A percentile compares a stretch with the other conserved stretches of the same genome.
Evolutionary conservation across 2,329 filamentous ascomycete genomes (phyloP).

Genomic region (Paecilomyces formosus): DNA sequence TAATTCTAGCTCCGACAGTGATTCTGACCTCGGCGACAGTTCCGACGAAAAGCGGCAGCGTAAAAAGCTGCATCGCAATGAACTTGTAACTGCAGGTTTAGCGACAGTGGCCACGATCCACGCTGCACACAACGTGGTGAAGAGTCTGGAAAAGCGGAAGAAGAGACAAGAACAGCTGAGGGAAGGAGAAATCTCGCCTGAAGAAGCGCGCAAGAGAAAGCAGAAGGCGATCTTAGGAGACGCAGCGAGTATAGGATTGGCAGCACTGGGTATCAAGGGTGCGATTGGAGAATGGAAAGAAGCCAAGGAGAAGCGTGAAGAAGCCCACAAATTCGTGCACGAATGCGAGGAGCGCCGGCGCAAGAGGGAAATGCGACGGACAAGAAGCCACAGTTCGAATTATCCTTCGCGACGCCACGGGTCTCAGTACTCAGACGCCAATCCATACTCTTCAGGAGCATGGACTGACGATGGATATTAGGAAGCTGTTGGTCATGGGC

Average conservation of each 20-base stretch:
- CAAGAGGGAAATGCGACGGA: constrained; percentile 40
- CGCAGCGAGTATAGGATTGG: constrained; percentile 59
- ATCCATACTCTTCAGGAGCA: not conserved
- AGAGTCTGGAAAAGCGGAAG: constrained; percentile 57
- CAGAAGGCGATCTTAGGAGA: constrained; percentile 58
- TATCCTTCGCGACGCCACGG: constrained; percentile 6
- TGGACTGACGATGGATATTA: not conserved
- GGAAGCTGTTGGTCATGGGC: not conserved
- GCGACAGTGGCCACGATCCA: constrained; percentile 64
- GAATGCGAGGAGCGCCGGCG: constrained; percentile 35
- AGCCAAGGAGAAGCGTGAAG: constrained; percentile 54
- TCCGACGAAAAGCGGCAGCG: constrained; percentile 55
- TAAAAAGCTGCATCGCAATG: constrained; percentile 60
- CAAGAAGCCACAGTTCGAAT: constrained; percentile 13
- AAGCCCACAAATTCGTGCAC: constrained; percentile 47
- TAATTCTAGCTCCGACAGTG: constrained; percentile 29
- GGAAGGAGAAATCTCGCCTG: constrained; percentile 55
- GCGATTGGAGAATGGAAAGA: constrained; percentile 62
- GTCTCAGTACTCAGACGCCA: constrained; percentile 21
- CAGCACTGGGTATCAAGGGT: constrained; percentile 60
- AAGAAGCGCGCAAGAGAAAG: constrained; percentile 56
- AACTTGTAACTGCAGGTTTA: constrained; percentile 58
- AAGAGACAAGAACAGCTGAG: constrained; percentile 52
- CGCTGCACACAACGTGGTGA: constrained; percentile 58
- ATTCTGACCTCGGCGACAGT: constrained; percentile 49